A percentile compares a stretch with the other conserved stretches of the same genome.
phyloP scores from a whole-genome alignment of 169 alveolate species.

The Eimeria praecox region DNA sequence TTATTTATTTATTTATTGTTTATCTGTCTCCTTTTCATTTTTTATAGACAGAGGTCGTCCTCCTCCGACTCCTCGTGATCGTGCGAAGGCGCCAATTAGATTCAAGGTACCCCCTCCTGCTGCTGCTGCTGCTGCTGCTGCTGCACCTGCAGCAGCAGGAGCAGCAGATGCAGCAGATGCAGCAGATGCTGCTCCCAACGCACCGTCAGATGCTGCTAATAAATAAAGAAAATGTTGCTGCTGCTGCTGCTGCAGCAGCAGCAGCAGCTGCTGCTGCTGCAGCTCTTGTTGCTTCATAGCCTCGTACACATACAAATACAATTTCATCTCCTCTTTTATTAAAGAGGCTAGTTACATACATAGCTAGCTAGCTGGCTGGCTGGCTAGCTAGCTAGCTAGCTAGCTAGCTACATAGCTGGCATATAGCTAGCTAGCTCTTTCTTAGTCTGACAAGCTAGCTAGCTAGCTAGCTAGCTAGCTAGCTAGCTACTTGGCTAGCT shows the following conservation, averaged over 20 bases:
- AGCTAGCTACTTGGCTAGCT: slow-evolving; percentile 20
- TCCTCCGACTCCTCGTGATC: background rate
- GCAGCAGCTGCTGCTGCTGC: too few relatives aligned
- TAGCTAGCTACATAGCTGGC: slow-evolving; percentile 24
- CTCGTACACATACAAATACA: too few relatives aligned
- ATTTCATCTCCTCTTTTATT: slow-evolving; percentile 6
- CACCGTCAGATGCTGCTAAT: too few relatives aligned
- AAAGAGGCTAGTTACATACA: background rate
- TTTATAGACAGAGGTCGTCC: background rate
- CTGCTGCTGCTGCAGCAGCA: too few relatives aligned
- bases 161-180: slow-evolving; percentile 2
- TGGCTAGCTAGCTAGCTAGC: background rate
- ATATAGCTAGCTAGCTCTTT: background rate
- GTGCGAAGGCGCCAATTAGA: background rate
- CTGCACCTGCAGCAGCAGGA: slow-evolving; percentile 22
- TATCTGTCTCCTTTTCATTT: background rate
- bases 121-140: slow-evolving; percentile 5
- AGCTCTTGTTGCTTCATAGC: too few relatives aligned
- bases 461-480: background rate
- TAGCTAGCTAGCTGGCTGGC: background rate
- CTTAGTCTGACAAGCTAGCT: background rate
- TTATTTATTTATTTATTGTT: too few relatives aligned
- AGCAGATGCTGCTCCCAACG: slow-evolving; percentile 20
- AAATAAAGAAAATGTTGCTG: too few relatives aligned
- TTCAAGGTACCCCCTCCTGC: slow-evolving; percentile 23